Evolutionary conservation across 306 rosid genomes (phyloP).

Genomic region (Hylodesmum podocarpum): DNA sequence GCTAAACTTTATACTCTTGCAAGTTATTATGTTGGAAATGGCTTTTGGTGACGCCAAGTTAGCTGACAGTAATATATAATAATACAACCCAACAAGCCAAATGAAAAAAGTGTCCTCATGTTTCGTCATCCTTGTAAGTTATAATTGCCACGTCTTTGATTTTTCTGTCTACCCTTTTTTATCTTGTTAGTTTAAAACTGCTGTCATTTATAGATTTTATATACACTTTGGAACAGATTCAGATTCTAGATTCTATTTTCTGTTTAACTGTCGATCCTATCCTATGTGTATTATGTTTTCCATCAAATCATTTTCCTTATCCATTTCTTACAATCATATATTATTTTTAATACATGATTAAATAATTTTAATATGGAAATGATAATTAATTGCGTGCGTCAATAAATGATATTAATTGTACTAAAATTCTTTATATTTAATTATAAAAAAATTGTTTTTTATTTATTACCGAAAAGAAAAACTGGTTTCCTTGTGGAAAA

Average conservation of each 20-base stretch:
- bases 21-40: background rate
- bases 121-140: slow-evolving; percentile 37
- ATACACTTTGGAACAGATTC: background rate
- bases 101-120: slow-evolving; percentile 53
- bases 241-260: slow-evolving; percentile 2
- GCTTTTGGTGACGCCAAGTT: slow-evolving; percentile 23
- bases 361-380: background rate
- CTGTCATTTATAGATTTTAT: background rate
- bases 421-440: background rate
- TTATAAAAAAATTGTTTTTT: too few relatives aligned
- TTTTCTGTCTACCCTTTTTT: background rate
- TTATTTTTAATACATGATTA: background rate
- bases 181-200: background rate
- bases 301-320: background rate
- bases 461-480: too few relatives aligned
- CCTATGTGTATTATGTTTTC: background rate
- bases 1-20: background rate
- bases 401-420: background rate
- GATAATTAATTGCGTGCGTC: background rate
- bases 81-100: background rate
- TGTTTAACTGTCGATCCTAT: background rate
- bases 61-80: background rate
- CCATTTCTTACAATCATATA: background rate
- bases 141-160: background rate
- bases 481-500: background rate